Conservation (phyloP, 768 basidiomycete species). For the Cubamyces lactineus region DNA sequence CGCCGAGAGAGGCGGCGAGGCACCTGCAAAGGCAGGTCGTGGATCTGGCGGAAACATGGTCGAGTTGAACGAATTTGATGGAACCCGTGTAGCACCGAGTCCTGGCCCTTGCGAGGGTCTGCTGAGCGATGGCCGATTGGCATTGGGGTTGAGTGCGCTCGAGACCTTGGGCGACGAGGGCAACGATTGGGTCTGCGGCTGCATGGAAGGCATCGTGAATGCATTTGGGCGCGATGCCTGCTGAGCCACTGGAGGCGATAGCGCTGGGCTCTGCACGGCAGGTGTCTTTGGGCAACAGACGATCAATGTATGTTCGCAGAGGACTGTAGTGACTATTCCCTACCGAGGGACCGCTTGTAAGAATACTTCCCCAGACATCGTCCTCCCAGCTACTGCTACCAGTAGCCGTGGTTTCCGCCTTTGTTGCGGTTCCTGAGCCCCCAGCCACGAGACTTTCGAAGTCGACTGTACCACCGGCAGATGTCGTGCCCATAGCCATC, state of each 20-base stretch:
- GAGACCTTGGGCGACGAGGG: slow-evolving; percentile 42
- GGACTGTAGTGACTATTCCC: background rate
- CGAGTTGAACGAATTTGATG: slow-evolving; percentile 41
- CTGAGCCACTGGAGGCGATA: slow-evolving; percentile 29
- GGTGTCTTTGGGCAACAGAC: slow-evolving; percentile 18
- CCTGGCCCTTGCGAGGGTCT: slow-evolving; percentile 32
- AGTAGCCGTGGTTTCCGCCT: slow-evolving; percentile 48
- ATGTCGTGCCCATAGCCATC: slow-evolving; percentile 34
- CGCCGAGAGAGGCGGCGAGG: background rate
- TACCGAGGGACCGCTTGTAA: slow-evolving; percentile 47
- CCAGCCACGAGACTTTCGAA: slow-evolving; percentile 83
- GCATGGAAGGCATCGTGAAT: slow-evolving; percentile 21
- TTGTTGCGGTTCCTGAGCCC: slow-evolving; percentile 46
- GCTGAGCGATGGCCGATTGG: slow-evolving; percentile 18
- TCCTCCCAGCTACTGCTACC: slow-evolving; percentile 67
- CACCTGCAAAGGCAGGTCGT: slow-evolving; percentile 10
- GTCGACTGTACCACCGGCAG: slow-evolving; percentile 60
- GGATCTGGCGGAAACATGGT: slow-evolving; percentile 29
- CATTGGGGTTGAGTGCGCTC: slow-evolving; percentile 22
- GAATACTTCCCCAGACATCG: slow-evolving; percentile 84
- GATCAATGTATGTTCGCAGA: background rate
- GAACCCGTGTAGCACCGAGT: slow-evolving; percentile 42
- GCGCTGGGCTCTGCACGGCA: slow-evolving; percentile 33
- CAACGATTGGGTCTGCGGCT: slow-evolving; percentile 38
- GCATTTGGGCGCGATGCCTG: slow-evolving; percentile 22